Conservation (phyloP, 345 rosid species). For the Lepidium didymum region DNA sequence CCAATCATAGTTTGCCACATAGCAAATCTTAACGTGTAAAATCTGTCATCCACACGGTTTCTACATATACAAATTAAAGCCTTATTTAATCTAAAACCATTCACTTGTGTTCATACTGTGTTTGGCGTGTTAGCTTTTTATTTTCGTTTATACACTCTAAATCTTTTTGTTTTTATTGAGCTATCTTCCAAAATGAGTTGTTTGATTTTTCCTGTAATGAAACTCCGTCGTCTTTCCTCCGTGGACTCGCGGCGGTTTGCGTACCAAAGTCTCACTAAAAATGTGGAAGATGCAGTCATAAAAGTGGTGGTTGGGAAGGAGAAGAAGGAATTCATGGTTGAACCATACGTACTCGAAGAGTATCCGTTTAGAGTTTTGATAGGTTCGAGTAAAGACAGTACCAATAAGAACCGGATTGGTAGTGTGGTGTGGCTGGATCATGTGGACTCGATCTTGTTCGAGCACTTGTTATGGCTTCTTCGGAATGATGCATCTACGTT, state of each 20-base stretch:
- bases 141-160: not conserved
- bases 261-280: constrained; percentile 34
- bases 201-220: constrained; percentile 50
- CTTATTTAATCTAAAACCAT: not conserved
- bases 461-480: constrained; percentile 89
- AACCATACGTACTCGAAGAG: constrained; percentile 54
- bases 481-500: constrained; percentile 60
- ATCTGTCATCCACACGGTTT: not conserved
- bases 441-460: constrained; percentile 79
- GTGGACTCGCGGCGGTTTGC: constrained; percentile 34
- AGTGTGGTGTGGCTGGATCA: constrained; percentile 47
- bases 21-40: not conserved
- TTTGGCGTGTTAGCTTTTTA: not conserved
- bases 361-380: constrained; percentile 59
- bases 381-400: constrained; percentile 20
- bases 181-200: constrained; percentile 44
- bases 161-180: not conserved
- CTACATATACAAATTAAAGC: not conserved
- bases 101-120: not conserved
- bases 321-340: constrained; percentile 64
- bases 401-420: constrained; percentile 7
- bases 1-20: constrained; percentile 1
- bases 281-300: constrained; percentile 27
- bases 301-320: constrained; percentile 82
- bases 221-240: constrained; percentile 35